Evolutionary conservation across 1,139 yeast genomes (phyloP).

Genomic region (Spathaspora sp.): DNA sequence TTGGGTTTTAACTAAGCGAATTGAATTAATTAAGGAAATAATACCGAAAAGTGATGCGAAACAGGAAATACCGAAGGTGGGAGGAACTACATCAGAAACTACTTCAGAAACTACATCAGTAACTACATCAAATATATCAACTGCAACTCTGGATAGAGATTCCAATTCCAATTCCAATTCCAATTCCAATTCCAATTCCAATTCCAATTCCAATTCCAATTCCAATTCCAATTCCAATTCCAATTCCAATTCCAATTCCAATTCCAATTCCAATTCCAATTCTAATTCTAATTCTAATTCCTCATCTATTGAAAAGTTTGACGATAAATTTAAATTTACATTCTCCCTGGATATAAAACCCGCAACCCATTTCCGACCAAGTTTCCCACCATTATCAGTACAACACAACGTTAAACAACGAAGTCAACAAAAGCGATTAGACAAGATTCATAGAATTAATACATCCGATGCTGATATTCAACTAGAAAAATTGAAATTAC

Average conservation of each 20-base stretch:
- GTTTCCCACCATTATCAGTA: conserved; percentile 49
- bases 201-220: too few relatives aligned
- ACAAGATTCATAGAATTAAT: conserved; percentile 4
- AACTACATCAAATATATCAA: too few relatives aligned
- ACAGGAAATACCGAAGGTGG: conserved; percentile 1
- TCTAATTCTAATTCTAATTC: too few relatives aligned
- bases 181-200: too few relatives aligned
- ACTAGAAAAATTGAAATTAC: not conserved
- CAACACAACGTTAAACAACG: conserved; percentile 22
- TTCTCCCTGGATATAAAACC: conserved; percentile 30
- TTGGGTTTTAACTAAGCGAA: conserved; percentile 51
- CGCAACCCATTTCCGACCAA: conserved; percentile 42
- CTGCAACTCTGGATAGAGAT: too few relatives aligned
- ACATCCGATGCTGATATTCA: not conserved
- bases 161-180: too few relatives aligned
- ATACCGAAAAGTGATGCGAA: conserved; percentile 1
- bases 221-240: too few relatives aligned
- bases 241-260: too few relatives aligned
- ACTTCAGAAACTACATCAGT: too few relatives aligned
- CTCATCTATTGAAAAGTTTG: conserved; percentile 21
- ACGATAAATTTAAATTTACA: conserved; percentile 39
- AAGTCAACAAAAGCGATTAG: conserved; percentile 5
- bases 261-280: too few relatives aligned
- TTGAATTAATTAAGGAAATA: conserved; percentile 32
- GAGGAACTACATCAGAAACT: not conserved